These are phyloP conservation scores for Phyllosticta paracitricarpa DNA, from an alignment of 2,329 filamentous ascomycete species.

Conservation along the genomic window DNA sequence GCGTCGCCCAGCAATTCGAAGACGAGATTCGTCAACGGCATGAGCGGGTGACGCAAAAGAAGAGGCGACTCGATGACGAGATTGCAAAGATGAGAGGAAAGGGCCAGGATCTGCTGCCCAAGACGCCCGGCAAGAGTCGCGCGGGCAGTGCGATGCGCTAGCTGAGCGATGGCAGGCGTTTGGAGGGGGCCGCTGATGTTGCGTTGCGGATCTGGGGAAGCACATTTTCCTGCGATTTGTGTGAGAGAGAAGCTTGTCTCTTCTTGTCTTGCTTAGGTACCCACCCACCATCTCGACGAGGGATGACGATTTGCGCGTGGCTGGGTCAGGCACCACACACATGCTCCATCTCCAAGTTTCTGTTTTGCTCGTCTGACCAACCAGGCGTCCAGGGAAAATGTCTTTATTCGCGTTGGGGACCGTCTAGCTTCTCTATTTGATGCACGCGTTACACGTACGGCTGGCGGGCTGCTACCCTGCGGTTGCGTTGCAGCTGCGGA, in stretches of 20 bases:
- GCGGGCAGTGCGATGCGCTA: neutral
- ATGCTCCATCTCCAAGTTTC: no score
- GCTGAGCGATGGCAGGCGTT: no score
- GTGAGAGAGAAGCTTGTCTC: no score
- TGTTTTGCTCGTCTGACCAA: no score
- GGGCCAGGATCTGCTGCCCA: conserved; percentile 42
- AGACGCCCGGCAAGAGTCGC: conserved; percentile 28
- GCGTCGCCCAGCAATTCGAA: conserved; percentile 44
- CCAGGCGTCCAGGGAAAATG: no score
- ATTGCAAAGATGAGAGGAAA: conserved; percentile 44
- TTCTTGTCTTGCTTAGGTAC: no score
- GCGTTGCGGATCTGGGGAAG: no score
- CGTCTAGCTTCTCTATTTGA: neutral
- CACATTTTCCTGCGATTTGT: no score
- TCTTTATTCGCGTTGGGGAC: neutral
- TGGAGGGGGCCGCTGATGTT: no score
- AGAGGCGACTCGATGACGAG: conserved; percentile 38
- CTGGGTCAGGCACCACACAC: no score
- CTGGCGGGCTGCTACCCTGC: neutral
- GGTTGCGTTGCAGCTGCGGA: neutral
- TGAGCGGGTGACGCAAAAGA: conserved; percentile 39
- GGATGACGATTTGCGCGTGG: no score
- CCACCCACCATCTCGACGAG: no score
- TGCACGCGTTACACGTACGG: neutral
- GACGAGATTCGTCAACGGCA: conserved; percentile 45